phyloP scores from a whole-genome alignment of 305 asterid genomes.

The Fraxinus greggii region DNA sequence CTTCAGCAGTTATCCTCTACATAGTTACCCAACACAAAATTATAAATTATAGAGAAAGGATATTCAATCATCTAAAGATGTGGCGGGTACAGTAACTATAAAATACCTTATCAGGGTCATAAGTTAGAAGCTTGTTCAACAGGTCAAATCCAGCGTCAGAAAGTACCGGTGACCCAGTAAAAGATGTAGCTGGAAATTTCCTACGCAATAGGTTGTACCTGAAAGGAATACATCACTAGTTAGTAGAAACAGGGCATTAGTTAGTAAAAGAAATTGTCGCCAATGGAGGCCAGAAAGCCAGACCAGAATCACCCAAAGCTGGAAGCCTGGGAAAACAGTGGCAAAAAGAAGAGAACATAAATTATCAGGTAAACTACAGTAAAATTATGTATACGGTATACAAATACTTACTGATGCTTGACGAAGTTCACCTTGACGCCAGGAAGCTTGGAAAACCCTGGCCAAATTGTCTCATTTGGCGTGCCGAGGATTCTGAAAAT shows the following conservation, averaged over 20 bases:
- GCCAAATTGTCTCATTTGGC: slow-evolving; percentile 89
- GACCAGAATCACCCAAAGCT: slow-evolving; percentile 86
- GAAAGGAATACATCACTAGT: slow-evolving; percentile 40
- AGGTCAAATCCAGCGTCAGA: slow-evolving; percentile 90
- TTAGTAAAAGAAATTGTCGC: slow-evolving; percentile 38
- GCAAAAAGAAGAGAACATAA: slow-evolving; percentile 57
- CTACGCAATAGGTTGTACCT: slow-evolving; percentile 73
- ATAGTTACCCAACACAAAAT: slow-evolving; percentile 5
- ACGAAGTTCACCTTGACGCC: slow-evolving; percentile 75
- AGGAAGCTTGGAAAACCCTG: slow-evolving; percentile 78
- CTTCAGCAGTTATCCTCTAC: slow-evolving; percentile 78
- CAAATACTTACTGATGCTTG: slow-evolving; percentile 69
- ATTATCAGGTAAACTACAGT: slow-evolving; percentile 28
- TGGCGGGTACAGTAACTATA: not conserved
- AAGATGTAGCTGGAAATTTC: slow-evolving; percentile 70
- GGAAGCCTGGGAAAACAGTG: slow-evolving; percentile 87
- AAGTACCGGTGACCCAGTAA: slow-evolving; percentile 73
- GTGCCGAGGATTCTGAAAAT: slow-evolving; percentile 76
- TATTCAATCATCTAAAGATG: not conserved
- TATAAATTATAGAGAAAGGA: slow-evolving; percentile 2
- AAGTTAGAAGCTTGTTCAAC: slow-evolving; percentile 72
- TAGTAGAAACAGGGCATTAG: slow-evolving; percentile 50
- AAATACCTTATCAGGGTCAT: slow-evolving; percentile 80
- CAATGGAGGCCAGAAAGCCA: slow-evolving; percentile 70
- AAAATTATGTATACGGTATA: slow-evolving; percentile 26